Base-by-base conservation (phyloP, 2,329 filamentous ascomycete genomes). In the Cryphonectria carpinicola region DNA sequence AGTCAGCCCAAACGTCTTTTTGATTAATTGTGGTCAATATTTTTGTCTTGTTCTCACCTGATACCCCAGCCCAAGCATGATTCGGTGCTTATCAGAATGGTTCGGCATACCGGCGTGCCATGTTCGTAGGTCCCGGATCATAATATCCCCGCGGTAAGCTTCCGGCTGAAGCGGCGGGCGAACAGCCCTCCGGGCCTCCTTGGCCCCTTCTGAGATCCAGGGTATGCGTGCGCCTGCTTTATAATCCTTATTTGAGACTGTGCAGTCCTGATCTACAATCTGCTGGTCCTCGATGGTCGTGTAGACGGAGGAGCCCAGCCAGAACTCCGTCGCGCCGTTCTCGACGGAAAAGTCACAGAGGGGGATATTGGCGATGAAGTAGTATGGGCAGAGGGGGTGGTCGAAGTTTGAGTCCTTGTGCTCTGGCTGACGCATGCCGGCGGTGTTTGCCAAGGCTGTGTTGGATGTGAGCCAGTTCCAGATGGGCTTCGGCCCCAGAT, bases 381-480 rank as follows among this genome's bases (percentile, higher is more conserved):
- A 81, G 75, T 81, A 82, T 1, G 80, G 81, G 63, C 70, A 77
- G 65, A 76, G 74, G 22, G 80, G 81, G 73, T 82, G 80, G 65
- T 71, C 76, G 73, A 79, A 81, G 60, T 73, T 72, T 28, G 76
- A 79, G 72, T 82, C 81, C 75, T 82, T 82, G 74, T 82, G 80
- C 19, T 78, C 78, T 13, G 79, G 77, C 70, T 82, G 80, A 46
- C 81, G 77, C 37, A 82, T 71, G 25, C 80, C 79, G 22, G 75
- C 66, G 0, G 81, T 82, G 28, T 76, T 73, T 25, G 80, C 76
- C 4, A 82, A 68, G 7, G 81, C 81, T 65, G 80, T 82, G 73
- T 83, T 83, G 41, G 79, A 78, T 0, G 81, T 82, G 56, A 81
- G 73, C 74, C 80, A 82, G 73, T 81, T 82, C 79, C 79, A 82